Evolutionary conservation across 352 stramenopile genomes (phyloP), one percentile per base, ranked within the genome.

Genomic region (Blastocystis sp.): DNA sequence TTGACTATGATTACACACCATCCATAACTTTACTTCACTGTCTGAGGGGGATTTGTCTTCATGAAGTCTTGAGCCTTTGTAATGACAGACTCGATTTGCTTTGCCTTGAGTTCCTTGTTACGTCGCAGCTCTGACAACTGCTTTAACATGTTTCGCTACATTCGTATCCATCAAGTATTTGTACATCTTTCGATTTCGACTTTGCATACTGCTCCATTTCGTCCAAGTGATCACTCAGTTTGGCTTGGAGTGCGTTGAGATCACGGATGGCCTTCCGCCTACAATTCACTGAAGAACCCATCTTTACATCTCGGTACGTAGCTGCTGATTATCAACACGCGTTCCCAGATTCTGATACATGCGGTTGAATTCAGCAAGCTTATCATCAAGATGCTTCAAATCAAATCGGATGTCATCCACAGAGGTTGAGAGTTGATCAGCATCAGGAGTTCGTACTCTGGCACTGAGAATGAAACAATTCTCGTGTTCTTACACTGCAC

Each of bases 281-380:
- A 54, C 0, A 12, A 21, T 56, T 69, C 3, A 78, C 39, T n/a
- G 12, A 2, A 14, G 21, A 46, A 21, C 7, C 14, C 16, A 51
- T 16, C 24, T 54, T 6, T 77, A 87, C 77, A 87, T 78, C 24
- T 87, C 77, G 19, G 59, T 87, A 39, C 77, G 39, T 14, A 87
- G 27, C 52, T 78, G 59, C 65, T 78, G 59, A 43, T 87, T 87
- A 39, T 87, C 77, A 4, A 78, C 65, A 27, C 65, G 59, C 1
- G 59, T 87, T 19, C 77, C 77, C 5, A 87, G 51, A 29, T 78
- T 78, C 65, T 87, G 77, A 42, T 61, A 87, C 77, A 87, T 87
- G 21, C 65, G 77, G 51, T 74, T 78, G 24, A 87, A 51, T 39
- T 87, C 77, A 21, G 59, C 27, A 14, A 87, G 71, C 52, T 87